Percentiles rank a stretch among this genome's conserved stretches.
Conservation (phyloP, 2,329 filamentous ascomycete genomes). For the Xylaria sp. region DNA sequence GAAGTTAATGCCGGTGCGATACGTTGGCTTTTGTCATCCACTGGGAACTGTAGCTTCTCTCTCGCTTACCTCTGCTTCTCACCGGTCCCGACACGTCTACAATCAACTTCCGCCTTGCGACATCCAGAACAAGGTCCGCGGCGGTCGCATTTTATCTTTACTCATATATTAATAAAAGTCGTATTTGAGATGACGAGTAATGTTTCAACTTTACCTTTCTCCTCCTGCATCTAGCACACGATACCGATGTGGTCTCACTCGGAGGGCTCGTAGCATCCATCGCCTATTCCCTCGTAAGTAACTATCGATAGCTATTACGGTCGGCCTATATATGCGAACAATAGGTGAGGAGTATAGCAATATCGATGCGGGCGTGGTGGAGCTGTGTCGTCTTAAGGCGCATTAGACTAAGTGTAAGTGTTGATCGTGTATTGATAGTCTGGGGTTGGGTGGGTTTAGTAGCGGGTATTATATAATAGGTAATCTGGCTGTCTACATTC, state of each 20-base stretch:
- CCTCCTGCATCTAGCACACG: slow-evolving; percentile 37
- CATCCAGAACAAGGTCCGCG: slow-evolving; percentile 37
- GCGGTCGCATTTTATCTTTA: slow-evolving; percentile 40
- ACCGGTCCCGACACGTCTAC: slow-evolving; percentile 35
- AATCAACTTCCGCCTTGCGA: slow-evolving; percentile 32
- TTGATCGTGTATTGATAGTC: background rate
- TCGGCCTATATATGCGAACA: background rate
- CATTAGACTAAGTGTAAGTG: slow-evolving; percentile 8
- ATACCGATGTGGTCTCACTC: slow-evolving; percentile 33
- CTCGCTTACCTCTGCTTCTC: slow-evolving; percentile 41
- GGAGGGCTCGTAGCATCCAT: slow-evolving; percentile 26
- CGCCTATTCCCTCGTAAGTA: background rate
- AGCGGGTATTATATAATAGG: slow-evolving; percentile 19
- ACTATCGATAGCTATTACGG: background rate
- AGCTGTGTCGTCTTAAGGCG: slow-evolving; percentile 8
- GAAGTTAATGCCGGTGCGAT: slow-evolving; percentile 17
- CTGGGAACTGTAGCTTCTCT: background rate
- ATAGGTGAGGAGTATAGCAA: slow-evolving; percentile 7
- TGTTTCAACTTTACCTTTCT: slow-evolving; percentile 32
- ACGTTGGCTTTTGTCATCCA: background rate
- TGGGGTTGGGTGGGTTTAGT: slow-evolving; percentile 12
- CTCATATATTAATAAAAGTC: background rate
- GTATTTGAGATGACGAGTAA: background rate
- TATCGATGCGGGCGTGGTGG: slow-evolving; percentile 20
- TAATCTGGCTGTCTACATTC: background rate